phyloP scores from a whole-genome alignment of 257 asterid genomes.

The Solanum bukasovii region DNA sequence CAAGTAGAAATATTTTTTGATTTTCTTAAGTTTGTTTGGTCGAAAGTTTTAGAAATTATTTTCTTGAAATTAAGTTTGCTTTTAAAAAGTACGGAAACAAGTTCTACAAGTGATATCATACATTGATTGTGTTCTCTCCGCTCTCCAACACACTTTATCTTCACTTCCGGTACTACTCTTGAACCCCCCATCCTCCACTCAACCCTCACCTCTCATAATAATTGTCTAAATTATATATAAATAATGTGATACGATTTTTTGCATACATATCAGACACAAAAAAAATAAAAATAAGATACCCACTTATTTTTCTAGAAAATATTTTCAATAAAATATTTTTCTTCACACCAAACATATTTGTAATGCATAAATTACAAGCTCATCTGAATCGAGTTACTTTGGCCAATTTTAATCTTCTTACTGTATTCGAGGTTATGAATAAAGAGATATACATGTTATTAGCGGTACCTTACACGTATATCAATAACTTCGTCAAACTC shows the following conservation, averaged over 20 bases:
- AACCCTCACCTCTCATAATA: background rate
- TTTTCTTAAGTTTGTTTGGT: no score
- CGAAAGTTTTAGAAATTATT: background rate
- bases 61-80: no score
- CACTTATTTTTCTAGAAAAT: background rate
- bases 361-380: background rate
- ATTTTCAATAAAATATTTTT: no score
- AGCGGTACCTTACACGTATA: background rate
- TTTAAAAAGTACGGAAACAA: no score
- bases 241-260: no score
- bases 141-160: background rate
- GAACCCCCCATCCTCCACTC: background rate
- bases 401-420: background rate
- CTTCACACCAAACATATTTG: background rate
- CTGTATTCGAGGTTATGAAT: no score
- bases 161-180: background rate
- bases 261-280: background rate
- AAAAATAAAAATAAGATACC: no score
- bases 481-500: background rate
- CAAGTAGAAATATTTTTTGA: background rate
- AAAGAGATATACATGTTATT: no score
- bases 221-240: no score
- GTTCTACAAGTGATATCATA: background rate
- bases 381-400: no score
- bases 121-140: background rate